Conservation (phyloP, 352 stramenopile genomes). For the Pilasporangium apinafurcum region DNA sequence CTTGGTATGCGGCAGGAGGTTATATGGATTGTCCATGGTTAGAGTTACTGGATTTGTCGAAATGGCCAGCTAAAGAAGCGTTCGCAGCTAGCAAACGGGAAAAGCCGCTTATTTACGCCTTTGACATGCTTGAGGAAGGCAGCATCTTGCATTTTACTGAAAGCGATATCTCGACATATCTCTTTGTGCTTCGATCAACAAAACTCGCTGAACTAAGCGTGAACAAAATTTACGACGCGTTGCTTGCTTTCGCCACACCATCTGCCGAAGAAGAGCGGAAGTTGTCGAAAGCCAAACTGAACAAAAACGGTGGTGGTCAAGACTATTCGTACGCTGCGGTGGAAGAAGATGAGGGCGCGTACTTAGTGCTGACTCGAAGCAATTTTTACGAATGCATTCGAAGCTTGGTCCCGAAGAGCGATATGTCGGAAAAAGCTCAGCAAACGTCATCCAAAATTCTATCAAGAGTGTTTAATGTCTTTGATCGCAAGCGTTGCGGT, state of each 20-base stretch:
- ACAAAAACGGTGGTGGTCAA: constrained; percentile 20
- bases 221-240: constrained; percentile 73
- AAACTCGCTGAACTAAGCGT: constrained; percentile 67
- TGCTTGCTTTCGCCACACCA: constrained; percentile 65
- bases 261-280: constrained; percentile 66
- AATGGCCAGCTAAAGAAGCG: constrained; percentile 89
- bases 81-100: constrained; percentile 85
- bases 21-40: constrained; percentile 95
- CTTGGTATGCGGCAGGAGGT: constrained; percentile 94
- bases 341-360: constrained; percentile 81
- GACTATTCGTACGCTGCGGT: constrained; percentile 74
- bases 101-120: constrained; percentile 79
- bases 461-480: constrained; percentile 80
- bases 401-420: constrained; percentile 68
- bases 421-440: constrained; percentile 78
- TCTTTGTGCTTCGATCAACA: constrained; percentile 78
- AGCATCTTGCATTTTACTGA: constrained; percentile 83
- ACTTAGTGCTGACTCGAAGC: constrained; percentile 63
- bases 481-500: constrained; percentile 75
- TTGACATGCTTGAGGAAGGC: constrained; percentile 80
- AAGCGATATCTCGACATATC: constrained; percentile 81
- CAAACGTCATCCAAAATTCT: constrained; percentile 82
- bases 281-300: constrained; percentile 49
- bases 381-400: constrained; percentile 88
- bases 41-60: constrained; percentile 93